Evolutionary conservation across 257 asterid genomes (phyloP), one percentile per base, ranked within the genome.

Genomic region (Buddleja alternifolia): DNA sequence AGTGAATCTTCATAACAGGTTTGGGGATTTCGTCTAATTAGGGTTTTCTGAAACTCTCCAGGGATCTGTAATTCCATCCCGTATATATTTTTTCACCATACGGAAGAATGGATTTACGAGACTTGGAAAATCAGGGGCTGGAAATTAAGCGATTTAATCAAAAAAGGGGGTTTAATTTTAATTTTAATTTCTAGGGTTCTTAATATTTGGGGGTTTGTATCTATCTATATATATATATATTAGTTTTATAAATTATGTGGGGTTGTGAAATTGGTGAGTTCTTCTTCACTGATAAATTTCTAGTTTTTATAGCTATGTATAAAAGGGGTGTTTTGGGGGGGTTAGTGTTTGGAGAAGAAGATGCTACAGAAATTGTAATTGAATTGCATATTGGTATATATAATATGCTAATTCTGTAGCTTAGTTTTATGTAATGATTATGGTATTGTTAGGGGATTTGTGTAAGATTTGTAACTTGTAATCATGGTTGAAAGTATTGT

Each of bases 11-110:
- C n/a, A n/a, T n/a, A n/a, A n/a, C n/a, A n/a, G n/a, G n/a, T n/a
- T n/a, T n/a, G n/a, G n/a, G n/a, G n/a, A n/a, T n/a, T n/a, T n/a
- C n/a, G n/a, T n/a, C n/a, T n/a, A 29, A 29, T 29, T 29, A 29
- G 34, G 34, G 32, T 39, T 48, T 70, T 36, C 47, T 58, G 79
- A 57, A 47, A 34, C 32, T 37, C n/a, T 45, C 68, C 77, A 71
- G 71, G 58, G 39, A 52, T 54, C 66, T 62, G 40, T 72, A 64
- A 36, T 77, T 67, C 80, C 67, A 19, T 24, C 5, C 82, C 80
- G 82, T 80, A 75, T 67, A 76, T 75, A 37, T 76, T 76, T 80
- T 80, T 80, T 73, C 75, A 34, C 53, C 66, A 72, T 66, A 77
- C 85, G 82, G 85, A 40, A 0, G 12, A 69, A 36, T 60, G 70